Conservation (phyloP, 306 rosid genomes). For the Neltuma alba region DNA sequence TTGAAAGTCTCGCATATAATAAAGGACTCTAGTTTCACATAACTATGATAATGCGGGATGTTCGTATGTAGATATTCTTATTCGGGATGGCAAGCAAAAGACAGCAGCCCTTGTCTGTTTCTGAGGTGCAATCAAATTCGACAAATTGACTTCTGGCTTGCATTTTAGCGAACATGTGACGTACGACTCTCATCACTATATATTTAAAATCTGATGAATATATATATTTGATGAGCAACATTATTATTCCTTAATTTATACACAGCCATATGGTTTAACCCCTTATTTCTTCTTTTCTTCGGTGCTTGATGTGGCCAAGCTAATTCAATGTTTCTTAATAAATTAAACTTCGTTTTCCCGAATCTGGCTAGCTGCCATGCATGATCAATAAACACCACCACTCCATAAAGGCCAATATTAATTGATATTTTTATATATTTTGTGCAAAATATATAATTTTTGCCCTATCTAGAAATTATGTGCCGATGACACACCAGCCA, state of each 20-base stretch:
- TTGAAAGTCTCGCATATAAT: neutral
- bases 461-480: neutral
- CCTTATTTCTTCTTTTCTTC: neutral
- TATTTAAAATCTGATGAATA: neutral
- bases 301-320: neutral
- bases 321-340: too few species aligned
- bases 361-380: constrained; percentile 12
- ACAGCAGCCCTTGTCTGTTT: neutral
- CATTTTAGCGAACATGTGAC: neutral
- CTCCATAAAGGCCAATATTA: neutral
- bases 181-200: neutral
- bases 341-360: neutral
- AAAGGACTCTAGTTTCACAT: neutral
- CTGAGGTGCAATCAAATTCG: neutral
- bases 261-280: neutral
- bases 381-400: neutral
- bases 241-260: neutral
- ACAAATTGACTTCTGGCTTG: neutral
- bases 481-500: neutral
- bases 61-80: neutral
- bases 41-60: neutral
- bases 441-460: neutral
- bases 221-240: neutral
- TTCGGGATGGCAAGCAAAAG: neutral
- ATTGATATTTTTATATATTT: neutral